A percentile compares a stretch with the other conserved stretches of the same genome.
Evolutionary conservation across 164 flowering plant species (phyloP).

Genomic region (Amborella trichopoda): DNA sequence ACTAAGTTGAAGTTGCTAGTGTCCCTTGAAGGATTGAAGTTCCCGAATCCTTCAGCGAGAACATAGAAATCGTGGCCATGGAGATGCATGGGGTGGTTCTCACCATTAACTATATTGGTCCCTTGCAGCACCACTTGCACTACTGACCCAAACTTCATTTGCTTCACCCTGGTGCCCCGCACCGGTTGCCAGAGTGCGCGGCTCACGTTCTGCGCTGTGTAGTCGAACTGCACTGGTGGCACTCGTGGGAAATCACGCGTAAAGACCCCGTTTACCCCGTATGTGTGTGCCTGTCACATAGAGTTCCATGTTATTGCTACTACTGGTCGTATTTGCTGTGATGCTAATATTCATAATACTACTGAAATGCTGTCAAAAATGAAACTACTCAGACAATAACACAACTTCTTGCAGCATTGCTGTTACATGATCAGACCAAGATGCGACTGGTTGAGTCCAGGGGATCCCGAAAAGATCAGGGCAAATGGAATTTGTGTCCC

Average conservation of each 20-base stretch:
- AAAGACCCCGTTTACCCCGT: conserved; percentile 39
- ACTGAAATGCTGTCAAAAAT: no score
- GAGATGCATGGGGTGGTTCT: conserved; percentile 86
- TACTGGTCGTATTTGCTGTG: no score
- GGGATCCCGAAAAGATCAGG: no score
- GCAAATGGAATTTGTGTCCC: no score
- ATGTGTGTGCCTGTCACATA: conserved; percentile 22
- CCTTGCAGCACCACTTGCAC: conserved; percentile 78
- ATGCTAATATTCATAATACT: no score
- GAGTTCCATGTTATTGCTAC: no score
- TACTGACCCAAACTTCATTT: conserved; percentile 42
- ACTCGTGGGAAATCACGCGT: conserved; percentile 60
- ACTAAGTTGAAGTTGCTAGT: conserved; percentile 55
- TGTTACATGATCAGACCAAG: no score
- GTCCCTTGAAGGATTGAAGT: conserved; percentile 54
- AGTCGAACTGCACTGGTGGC: conserved; percentile 57
- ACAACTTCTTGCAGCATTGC: no score
- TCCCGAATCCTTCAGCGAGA: conserved; percentile 63
- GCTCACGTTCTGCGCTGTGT: conserved; percentile 57
- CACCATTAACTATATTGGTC: conserved; percentile 50
- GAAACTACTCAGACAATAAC: no score
- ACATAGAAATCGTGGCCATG: conserved; percentile 78
- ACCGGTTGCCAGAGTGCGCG: conserved; percentile 56
- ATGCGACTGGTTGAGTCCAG: no score
- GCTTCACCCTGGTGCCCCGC: conserved; percentile 46